phyloP scores from a whole-genome alignment of 768 basidiomycete genomes.

The Hericium coralloides region DNA sequence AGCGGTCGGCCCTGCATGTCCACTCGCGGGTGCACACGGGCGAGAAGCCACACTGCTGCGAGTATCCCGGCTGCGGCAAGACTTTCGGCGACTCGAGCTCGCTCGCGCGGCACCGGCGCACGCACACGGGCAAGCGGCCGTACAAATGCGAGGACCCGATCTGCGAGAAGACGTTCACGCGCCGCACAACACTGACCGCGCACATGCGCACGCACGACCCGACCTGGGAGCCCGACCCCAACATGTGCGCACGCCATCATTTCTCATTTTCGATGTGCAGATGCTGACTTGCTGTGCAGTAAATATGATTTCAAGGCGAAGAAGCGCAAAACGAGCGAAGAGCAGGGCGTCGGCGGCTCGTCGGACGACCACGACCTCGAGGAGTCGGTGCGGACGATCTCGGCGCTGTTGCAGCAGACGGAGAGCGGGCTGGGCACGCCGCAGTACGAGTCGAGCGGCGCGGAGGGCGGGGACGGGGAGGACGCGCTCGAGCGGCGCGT shows the following conservation, averaged over 20 bases:
- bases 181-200: conserved; percentile 74
- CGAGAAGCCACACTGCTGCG: conserved; percentile 87
- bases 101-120: conserved; percentile 84
- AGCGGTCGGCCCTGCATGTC: conserved; percentile 87
- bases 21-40: conserved; percentile 88
- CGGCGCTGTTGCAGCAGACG: conserved; percentile 52
- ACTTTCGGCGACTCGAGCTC: conserved; percentile 90
- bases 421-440: conserved; percentile 17
- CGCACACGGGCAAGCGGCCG: conserved; percentile 79
- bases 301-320: conserved; percentile 77
- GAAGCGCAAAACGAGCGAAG: conserved; percentile 39
- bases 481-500: conserved; percentile 47
- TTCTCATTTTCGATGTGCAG: neutral
- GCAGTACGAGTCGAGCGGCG: conserved; percentile 3
- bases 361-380: conserved; percentile 52
- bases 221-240: conserved; percentile 76
- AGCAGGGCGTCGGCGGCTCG: conserved; percentile 22
- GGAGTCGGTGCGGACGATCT: conserved; percentile 68
- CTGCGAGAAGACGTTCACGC: conserved; percentile 83
- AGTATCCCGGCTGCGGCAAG: conserved; percentile 81
- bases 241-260: conserved; percentile 45
- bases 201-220: conserved; percentile 89
- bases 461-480: neutral
- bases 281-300: conserved; percentile 26
- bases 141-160: conserved; percentile 79